Percentiles rank a stretch among this genome's conserved stretches.
These are phyloP conservation scores for Pelagomonas calceolata DNA, from an alignment of 108 stramenopile genomes.

Conservation along the genomic window DNA sequence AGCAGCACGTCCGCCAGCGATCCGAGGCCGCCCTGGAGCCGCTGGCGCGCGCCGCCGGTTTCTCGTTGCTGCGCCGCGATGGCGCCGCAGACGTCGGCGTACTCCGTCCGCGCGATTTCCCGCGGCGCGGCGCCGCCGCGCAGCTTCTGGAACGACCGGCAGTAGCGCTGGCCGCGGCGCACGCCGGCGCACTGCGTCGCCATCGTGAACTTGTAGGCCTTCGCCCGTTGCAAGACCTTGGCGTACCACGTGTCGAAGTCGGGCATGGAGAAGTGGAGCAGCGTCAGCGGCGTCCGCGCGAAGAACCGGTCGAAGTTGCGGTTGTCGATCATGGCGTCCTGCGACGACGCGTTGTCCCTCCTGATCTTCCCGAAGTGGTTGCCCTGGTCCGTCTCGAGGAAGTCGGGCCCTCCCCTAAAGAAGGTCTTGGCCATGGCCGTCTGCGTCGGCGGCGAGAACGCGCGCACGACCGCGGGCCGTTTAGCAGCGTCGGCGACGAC, in stretches of 20 bases:
- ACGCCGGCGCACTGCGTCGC: not conserved
- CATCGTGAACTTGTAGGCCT: not conserved
- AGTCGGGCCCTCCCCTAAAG: not conserved
- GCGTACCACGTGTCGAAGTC: not conserved
- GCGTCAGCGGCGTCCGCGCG: not conserved
- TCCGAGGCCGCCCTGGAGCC: no score
- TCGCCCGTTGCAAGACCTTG: no score
- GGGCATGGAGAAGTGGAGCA: conserved; percentile 1
- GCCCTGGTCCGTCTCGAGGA: not conserved
- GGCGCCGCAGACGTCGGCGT: not conserved
- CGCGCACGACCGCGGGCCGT: not conserved
- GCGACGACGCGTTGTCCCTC: not conserved
- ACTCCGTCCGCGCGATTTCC: not conserved
- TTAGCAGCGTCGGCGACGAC: not conserved
- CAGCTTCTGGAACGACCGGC: not conserved
- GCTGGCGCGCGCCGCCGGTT: no score
- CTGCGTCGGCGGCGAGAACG: not conserved
- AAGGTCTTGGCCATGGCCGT: conserved; percentile 2
- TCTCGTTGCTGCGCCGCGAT: not conserved
- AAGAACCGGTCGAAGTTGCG: not conserved
- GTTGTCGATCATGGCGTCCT: not conserved
- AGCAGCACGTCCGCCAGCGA: no score
- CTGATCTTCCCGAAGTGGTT: not conserved
- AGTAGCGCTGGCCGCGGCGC: not conserved
- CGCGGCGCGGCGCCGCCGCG: not conserved